These are phyloP conservation scores for Trichoderma harzianum DNA, from an alignment of 2,329 filamentous ascomycete genomes.

Conservation along the genomic window DNA sequence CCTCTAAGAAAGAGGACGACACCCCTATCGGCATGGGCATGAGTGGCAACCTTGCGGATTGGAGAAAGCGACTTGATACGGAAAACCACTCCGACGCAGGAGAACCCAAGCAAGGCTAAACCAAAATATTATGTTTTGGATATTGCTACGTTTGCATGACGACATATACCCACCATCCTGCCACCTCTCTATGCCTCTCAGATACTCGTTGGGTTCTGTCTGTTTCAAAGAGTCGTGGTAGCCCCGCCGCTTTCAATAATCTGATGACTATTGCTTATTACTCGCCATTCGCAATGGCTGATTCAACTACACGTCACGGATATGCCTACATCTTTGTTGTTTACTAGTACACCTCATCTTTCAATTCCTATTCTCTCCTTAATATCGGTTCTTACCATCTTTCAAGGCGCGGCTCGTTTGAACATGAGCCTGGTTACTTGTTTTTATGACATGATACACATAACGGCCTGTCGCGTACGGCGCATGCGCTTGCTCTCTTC, in stretches of 20 bases:
- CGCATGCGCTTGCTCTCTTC: conserved; percentile 15
- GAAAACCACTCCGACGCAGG: conserved; percentile 34
- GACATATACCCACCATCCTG: conserved; percentile 32
- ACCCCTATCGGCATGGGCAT: conserved; percentile 45
- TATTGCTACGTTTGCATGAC: conserved; percentile 32
- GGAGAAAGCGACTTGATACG: conserved; percentile 72
- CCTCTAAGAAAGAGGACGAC: conserved; percentile 44
- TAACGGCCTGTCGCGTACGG: conserved; percentile 13
- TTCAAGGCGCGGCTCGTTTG: background rate
- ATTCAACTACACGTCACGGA: conserved; percentile 8
- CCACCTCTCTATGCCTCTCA: conserved; percentile 24
- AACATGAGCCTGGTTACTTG: conserved; percentile 5
- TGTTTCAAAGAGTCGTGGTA: background rate
- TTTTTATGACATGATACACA: conserved; percentile 12
- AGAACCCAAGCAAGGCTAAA: conserved; percentile 28
- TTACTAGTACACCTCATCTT: conserved; percentile 9
- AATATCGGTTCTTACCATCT: conserved; percentile 18
- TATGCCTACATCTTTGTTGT: conserved; percentile 17
- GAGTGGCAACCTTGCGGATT: conserved; percentile 72
- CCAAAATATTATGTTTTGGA: conserved; percentile 23
- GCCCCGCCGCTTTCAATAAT: background rate
- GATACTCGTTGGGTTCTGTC: background rate
- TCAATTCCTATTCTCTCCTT: conserved; percentile 22
- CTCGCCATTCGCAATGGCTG: background rate
- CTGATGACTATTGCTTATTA: conserved; percentile 12